Evolutionary conservation across 306 rosid genomes (phyloP), one percentile per base, ranked within the genome.

Genomic region (Vigna reflexopilosa): DNA sequence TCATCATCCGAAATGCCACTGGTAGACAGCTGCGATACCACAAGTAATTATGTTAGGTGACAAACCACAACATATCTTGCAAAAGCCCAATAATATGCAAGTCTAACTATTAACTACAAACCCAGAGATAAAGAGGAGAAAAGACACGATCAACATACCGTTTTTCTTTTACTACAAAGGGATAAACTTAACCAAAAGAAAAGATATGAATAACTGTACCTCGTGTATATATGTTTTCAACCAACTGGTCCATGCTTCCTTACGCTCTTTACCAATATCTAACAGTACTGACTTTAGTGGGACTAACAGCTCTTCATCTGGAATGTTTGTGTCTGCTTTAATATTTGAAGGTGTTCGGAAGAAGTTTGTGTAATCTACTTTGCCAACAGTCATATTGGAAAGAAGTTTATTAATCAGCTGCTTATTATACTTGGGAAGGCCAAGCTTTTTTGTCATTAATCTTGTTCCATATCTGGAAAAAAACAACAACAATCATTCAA

Each of bases 201-300:
- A 75, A 55, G 15, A 52, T 70, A 79, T 28, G 62, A 71, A 65
- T 77, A 28, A 73, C 45, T 9, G 16, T 87, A 93, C 99, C 98
- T 96, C 99, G 30, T 89, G 91, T 45, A 88, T 86, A 66, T 93
- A 96, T 68, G 82, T 36, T 86, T 88, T 91, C 82, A 93, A 88
- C 99, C 98, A 96, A 77, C 84, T 86, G 67, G 85, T 86, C 99
- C 99, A 96, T 12, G 99, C 96, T 80, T 88, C 99, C 86, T 88
- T 93, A 19, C 96, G 94, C 86, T 96, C 99, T 86, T 90, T 81
- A 69, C 99, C 99, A n/a, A 96, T 96, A 83, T 96, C 99, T 80
- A 96, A 84, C 65, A 93, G 88, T 68, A 85, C 97, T 49, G 97
- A 91, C 89, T 90, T 96, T 64, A 93, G 85, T 57, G 99, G 98